Evolutionary conservation across 2,329 filamentous ascomycete species (phyloP).

Genomic region (Fusarium azukiicola): DNA sequence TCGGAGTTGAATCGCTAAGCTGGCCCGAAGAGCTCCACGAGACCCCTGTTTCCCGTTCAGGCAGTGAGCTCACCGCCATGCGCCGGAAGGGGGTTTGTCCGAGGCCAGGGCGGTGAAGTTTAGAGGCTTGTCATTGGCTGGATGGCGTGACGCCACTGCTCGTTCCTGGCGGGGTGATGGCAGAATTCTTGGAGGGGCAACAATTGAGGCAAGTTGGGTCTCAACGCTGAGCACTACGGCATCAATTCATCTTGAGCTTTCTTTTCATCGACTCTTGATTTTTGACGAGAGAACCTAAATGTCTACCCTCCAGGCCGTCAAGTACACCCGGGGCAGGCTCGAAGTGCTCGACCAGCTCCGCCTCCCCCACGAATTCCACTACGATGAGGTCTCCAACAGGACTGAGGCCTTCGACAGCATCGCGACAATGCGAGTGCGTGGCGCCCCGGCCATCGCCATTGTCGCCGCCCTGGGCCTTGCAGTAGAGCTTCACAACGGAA

Average conservation of each 20-base stretch:
- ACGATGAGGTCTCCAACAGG: slow-evolving; percentile 85
- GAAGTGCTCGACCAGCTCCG: slow-evolving; percentile 92
- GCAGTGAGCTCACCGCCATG: slow-evolving; percentile 52
- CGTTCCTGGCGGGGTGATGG: slow-evolving; percentile 55
- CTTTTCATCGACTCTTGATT: neutral
- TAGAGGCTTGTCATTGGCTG: slow-evolving; percentile 40
- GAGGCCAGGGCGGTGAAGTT: slow-evolving; percentile 51
- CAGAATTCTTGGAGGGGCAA: slow-evolving; percentile 60
- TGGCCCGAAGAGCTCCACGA: slow-evolving; percentile 51
- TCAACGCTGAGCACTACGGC: slow-evolving; percentile 8
- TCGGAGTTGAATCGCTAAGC: slow-evolving; percentile 44
- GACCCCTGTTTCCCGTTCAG: slow-evolving; percentile 41
- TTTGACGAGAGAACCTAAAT: slow-evolving; percentile 56
- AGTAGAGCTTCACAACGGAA: slow-evolving; percentile 86
- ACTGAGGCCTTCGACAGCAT: slow-evolving; percentile 92
- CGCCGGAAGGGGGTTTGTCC: slow-evolving; percentile 56
- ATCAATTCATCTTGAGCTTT: neutral
- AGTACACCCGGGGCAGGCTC: slow-evolving; percentile 86
- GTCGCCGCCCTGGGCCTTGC: slow-evolving; percentile 95
- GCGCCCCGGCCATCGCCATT: slow-evolving; percentile 96
- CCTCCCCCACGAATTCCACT: slow-evolving; percentile 89
- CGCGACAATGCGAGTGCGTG: slow-evolving; percentile 88
- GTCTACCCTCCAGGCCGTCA: slow-evolving; percentile 87
- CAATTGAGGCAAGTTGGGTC: slow-evolving; percentile 33
- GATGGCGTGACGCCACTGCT: slow-evolving; percentile 41